Conservation (phyloP, 139 green algal species). For the Chlorella sp. region DNA sequence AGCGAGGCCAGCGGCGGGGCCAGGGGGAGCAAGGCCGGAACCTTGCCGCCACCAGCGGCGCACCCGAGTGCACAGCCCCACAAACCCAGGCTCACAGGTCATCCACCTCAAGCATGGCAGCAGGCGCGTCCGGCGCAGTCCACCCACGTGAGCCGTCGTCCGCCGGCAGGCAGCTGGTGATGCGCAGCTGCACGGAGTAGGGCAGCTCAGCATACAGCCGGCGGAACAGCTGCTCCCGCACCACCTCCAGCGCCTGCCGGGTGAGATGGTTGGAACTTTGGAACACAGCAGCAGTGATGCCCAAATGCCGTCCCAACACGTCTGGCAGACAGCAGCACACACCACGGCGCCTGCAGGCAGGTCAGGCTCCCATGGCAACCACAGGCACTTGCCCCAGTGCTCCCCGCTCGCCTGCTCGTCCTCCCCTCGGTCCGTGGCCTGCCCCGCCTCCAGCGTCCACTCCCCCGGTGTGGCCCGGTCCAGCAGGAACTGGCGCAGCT, state of each 20-base stretch:
- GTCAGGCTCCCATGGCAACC: too few species aligned
- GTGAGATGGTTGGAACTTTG: not conserved
- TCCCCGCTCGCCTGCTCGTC: constrained; percentile 29
- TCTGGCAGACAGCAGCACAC: not conserved
- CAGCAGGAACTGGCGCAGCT: constrained; percentile 18
- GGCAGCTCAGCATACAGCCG: constrained; percentile 38
- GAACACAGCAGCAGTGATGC: not conserved
- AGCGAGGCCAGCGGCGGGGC: too few species aligned
- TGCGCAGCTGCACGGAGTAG: not conserved
- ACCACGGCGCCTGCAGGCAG: not conserved
- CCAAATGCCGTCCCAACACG: too few species aligned
- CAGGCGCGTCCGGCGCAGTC: too few species aligned
- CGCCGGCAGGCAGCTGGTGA: constrained; percentile 10
- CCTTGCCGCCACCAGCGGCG: too few species aligned
- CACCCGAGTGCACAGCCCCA: too few species aligned
- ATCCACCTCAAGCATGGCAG: too few species aligned
- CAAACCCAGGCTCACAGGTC: too few species aligned
- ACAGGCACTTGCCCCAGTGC: not conserved
- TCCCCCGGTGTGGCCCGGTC: constrained; percentile 24
- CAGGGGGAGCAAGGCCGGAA: too few species aligned
- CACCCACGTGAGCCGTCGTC: not conserved
- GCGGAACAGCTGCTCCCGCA: constrained; percentile 61
- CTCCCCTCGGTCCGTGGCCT: constrained; percentile 36
- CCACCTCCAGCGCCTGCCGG: constrained; percentile 47
- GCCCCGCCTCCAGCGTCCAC: constrained; percentile 34